phyloP scores from a whole-genome alignment of 306 rosid genomes.

The Glycine tomentella region DNA sequence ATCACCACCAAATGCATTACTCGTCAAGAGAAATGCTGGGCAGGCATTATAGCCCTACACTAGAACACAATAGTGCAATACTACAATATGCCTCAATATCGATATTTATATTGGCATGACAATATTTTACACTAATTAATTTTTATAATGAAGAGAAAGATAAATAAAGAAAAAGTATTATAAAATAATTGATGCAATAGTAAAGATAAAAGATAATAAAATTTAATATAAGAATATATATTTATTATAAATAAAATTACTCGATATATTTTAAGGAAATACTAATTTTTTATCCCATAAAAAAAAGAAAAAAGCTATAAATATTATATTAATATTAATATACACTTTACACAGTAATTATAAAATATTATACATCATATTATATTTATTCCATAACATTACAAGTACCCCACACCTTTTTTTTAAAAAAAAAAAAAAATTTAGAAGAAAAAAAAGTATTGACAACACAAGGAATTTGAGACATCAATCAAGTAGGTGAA shows the following conservation, averaged over 20 bases:
- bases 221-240: not conserved
- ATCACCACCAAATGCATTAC: not conserved
- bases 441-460: not conserved
- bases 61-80: too few relatives aligned
- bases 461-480: slow-evolving; percentile 8
- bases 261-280: not conserved
- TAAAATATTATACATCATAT: too few relatives aligned
- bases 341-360: too few relatives aligned
- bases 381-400: not conserved
- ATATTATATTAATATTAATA: not conserved
- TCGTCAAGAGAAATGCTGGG: not conserved
- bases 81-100: not conserved
- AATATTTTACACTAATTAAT: not conserved
- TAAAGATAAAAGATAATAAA: not conserved
- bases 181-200: not conserved
- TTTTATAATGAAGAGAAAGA: not conserved
- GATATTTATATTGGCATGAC: too few relatives aligned
- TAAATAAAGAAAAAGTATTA: not conserved
- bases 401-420: not conserved
- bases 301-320: not conserved
- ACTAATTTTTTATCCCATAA: not conserved
- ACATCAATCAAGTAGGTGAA: slow-evolving; percentile 22
- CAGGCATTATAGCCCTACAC: not conserved
- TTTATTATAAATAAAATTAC: not conserved
- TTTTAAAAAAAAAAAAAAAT: too few relatives aligned